Base-by-base conservation (phyloP, 139 green algal genomes). In the Coelastrella sp. region DNA sequence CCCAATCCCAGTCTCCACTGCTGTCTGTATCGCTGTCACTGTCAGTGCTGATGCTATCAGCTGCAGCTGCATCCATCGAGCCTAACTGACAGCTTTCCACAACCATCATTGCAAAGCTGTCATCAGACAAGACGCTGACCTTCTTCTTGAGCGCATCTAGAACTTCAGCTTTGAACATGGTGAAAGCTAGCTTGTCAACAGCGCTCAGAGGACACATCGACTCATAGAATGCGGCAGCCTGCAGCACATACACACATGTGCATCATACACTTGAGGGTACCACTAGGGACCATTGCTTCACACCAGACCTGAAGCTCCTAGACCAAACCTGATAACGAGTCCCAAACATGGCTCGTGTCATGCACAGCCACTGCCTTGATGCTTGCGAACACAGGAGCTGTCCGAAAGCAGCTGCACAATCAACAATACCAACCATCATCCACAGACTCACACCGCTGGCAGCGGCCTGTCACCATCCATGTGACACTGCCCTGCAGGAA, bases 141-240 rank as follows among this genome's bases (percentile, higher is more conserved):
- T 91, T 92, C 7, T 76, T 81, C 65, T 89, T 81, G 7, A 94
- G 56, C 4, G 65, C 80, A n/a, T 89, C 78, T 5, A 92, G 71
- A 8, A 94, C 89, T 82, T 94, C 91, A 19, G 83, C 91, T 78
- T 91, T 87, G 88, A 94, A 92, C 59, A 92, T 78, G 7, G 82
- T 88, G 86, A 75, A 89, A 2, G 86, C 86, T 20, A 90, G 57
- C 61, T 22, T 59, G 77, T 93, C 82, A 8, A 93, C n/a, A 5
- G 65, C 20, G 19, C 61, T 65, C 54, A 86, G n/a, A 3, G 78
- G 87, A 47, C 32, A 47, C 65, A 91, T 13, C 0, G 47, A 14
- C 20, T 91, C 87, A 65, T 91, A 66, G 54, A 91, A 91, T 14
- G 76, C 56, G 17, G 64, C 23, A 59, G 87, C 87, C 87, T 91